These are phyloP conservation scores for Cinnamomum chago DNA, from an alignment of 164 flowering plant species.

Conservation along the genomic window DNA sequence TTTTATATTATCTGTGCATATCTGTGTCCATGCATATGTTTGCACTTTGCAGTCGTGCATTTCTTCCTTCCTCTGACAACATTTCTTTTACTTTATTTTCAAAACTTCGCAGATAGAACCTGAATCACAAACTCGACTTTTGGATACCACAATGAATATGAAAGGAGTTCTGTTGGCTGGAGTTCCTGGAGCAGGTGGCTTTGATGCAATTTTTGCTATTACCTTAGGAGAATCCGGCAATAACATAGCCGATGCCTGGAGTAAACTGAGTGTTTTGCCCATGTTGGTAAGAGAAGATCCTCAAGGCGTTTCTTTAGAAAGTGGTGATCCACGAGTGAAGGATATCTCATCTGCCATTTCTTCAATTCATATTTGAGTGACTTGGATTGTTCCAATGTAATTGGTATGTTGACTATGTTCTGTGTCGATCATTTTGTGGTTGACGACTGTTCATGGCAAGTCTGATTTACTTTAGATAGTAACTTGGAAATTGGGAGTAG, in stretches of 20 bases:
- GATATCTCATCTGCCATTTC: constrained; percentile 60
- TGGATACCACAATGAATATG: constrained; percentile 78
- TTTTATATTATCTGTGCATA: too few species aligned
- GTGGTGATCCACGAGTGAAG: constrained; percentile 63
- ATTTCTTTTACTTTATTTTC: background rate
- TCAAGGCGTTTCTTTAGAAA: constrained; percentile 72
- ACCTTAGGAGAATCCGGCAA: constrained; percentile 60
- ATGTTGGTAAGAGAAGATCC: constrained; percentile 94
- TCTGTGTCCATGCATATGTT: background rate
- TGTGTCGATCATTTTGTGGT: background rate
- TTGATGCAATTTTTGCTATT: constrained; percentile 93
- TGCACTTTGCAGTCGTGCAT: background rate
- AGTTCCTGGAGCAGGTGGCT: constrained; percentile 99
- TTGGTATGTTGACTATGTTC: too few species aligned
- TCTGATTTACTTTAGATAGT: background rate
- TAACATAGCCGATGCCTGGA: constrained; percentile 62
- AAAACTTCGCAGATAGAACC: constrained; percentile 80
- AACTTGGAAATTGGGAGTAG: background rate
- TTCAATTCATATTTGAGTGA: constrained; percentile 32
- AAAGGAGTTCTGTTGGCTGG: constrained; percentile 96
- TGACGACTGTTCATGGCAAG: background rate
- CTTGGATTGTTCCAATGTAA: background rate
- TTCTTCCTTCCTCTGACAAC: background rate
- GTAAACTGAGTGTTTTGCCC: constrained; percentile 69
- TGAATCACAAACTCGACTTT: constrained; percentile 76